These are phyloP conservation scores for Colletotrichum zoysiae DNA, from an alignment of 2,329 filamentous ascomycete species.

Conservation along the genomic window DNA sequence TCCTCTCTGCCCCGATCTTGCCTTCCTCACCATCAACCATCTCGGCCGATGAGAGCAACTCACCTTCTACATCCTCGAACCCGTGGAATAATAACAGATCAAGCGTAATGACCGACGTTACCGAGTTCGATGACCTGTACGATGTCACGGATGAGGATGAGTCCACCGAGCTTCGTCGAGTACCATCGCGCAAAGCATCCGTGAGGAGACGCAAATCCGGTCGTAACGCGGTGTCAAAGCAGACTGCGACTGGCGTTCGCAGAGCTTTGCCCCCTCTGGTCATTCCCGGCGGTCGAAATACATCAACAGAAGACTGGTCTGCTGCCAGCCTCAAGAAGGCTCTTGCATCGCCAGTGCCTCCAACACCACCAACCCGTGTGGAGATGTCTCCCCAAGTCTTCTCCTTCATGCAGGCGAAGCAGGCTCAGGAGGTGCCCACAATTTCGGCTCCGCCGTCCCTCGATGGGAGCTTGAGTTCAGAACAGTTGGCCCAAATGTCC, in stretches of 20 bases:
- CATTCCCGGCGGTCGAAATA: conserved; percentile 60
- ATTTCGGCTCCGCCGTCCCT: conserved; percentile 87
- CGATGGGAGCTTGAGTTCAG: conserved; percentile 88
- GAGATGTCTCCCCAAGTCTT: conserved; percentile 82
- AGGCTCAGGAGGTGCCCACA: conserved; percentile 75
- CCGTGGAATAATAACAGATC: conserved; percentile 71
- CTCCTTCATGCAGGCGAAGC: conserved; percentile 75
- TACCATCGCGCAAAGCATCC: conserved; percentile 47
- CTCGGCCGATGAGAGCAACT: conserved; percentile 64
- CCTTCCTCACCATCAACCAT: conserved; percentile 71
- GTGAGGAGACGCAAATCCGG: conserved; percentile 60
- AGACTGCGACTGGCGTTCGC: conserved; percentile 51
- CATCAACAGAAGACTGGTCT: conserved; percentile 57
- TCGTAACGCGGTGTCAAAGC: conserved; percentile 18
- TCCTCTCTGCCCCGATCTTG: conserved; percentile 72
- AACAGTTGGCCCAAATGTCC: conserved; percentile 86
- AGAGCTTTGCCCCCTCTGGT: conserved; percentile 62
- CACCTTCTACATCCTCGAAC: conserved; percentile 67
- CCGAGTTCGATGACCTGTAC: conserved; percentile 89
- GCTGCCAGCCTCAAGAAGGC: conserved; percentile 62
- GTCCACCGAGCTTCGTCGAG: conserved; percentile 21
- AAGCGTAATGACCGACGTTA: conserved; percentile 73
- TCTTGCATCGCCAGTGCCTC: conserved; percentile 68
- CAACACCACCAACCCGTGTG: conserved; percentile 75
- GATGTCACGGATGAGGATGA: conserved; percentile 86